Evolutionary conservation across 306 rosid species (phyloP).

Genomic region (Cercis canadensis): DNA sequence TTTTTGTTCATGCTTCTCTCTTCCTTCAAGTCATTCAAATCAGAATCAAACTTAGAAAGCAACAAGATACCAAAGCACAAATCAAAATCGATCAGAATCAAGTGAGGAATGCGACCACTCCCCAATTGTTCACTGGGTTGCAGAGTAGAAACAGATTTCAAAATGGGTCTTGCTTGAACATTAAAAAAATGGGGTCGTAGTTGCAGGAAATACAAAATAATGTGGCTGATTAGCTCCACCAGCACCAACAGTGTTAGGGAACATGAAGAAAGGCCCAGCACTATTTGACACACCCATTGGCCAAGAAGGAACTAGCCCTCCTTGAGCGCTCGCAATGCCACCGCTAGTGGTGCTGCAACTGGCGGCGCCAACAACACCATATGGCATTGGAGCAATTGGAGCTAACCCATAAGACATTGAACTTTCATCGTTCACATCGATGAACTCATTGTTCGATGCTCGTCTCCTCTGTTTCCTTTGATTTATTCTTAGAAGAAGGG

Average conservation of each 20-base stretch:
- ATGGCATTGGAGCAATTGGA: constrained; percentile 54
- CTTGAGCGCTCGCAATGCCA: constrained; percentile 22
- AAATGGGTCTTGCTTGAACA: constrained; percentile 64
- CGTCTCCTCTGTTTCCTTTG: constrained; percentile 55
- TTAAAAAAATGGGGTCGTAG: constrained; percentile 51
- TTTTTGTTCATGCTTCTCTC: too few species aligned
- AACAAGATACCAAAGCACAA: too few species aligned
- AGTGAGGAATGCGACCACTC: too few species aligned
- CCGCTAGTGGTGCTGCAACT: neutral
- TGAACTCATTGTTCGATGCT: constrained; percentile 53
- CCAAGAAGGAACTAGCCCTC: constrained; percentile 68
- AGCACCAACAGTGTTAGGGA: constrained; percentile 44
- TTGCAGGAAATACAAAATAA: constrained; percentile 73
- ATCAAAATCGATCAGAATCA: too few species aligned
- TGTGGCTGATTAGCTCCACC: constrained; percentile 55
- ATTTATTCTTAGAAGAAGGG: too few species aligned
- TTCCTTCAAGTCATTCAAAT: too few species aligned
- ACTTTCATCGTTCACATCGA: constrained; percentile 52
- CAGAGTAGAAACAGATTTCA: constrained; percentile 63
- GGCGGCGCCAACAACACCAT: constrained; percentile 15
- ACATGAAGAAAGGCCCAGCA: constrained; percentile 71
- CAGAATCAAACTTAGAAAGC: too few species aligned
- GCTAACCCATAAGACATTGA: constrained; percentile 72
- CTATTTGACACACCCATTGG: constrained; percentile 40
- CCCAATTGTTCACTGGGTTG: constrained; percentile 44